Evolutionary conservation across 345 rosid species (phyloP), one percentile per base, ranked within the genome.

Genomic region (Isatis tinctoria): DNA sequence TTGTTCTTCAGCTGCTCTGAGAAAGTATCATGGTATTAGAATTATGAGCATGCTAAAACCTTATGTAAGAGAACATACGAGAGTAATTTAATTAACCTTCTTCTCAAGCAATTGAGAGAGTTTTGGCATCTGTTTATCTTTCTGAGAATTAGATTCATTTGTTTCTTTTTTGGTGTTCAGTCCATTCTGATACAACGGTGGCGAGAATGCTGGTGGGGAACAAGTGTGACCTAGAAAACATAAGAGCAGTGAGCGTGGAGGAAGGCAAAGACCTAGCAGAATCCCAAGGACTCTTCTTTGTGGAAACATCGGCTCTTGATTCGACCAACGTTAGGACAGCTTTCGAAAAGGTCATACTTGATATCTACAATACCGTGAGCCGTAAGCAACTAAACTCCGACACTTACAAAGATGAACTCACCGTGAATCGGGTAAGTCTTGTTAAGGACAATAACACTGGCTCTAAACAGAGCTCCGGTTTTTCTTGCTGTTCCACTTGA

Each of bases 201-300:
- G 97, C 88, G 5, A 90, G 73, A 73, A 93, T 90, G 91, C 88
- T 93, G 30, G 93, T 93, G 10, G 98, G 98, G 8, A 93, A 93
- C 87, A 93, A 93, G 73, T 75, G 88, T 45, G 98, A 93, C 76
- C 69, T 93, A 63, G 91, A 83, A 64, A 82, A 73, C 64, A 88
- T 87, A 33, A 80, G 95, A 73, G 90, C 87, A 44, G 93, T 93
- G 49, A 85, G 85, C 37, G 76, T 78, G 1, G 95, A 90, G 8
- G 98, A 93, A 79, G 98, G 95, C 20, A 93, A 85, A 74, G 78
- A 69, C 41, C 76, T 93, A 13, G 97, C 97, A 0, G 95, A 90
- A 85, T 77, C 79, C 2, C 82, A 90, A 36, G 92, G 89, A n/a
- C 66, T 93, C 37, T 90, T 90, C 82, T 93, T 93, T 83, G 88